Evolutionary conservation across 1,139 yeast species (phyloP).

Genomic region (Hyphopichia fennica): DNA sequence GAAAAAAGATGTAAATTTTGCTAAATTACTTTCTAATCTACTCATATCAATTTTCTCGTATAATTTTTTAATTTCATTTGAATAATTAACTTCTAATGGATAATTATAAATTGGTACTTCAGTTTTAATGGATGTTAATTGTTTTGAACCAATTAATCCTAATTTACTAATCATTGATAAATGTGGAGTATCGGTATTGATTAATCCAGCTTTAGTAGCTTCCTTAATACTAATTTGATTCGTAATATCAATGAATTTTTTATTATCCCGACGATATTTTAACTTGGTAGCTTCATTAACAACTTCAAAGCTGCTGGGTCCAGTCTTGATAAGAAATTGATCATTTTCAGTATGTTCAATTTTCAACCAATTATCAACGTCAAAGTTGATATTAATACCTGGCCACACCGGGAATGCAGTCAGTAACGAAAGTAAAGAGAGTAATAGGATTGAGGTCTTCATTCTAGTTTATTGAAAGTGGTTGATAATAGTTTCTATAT

Average conservation of each 20-base stretch:
- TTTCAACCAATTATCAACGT: neutral
- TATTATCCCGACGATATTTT: conserved; percentile 51
- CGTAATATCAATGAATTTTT: conserved; percentile 73
- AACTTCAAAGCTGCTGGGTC: conserved; percentile 37
- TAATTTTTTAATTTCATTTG: conserved; percentile 40
- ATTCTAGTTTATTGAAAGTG: too few relatives aligned
- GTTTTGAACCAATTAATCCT: conserved; percentile 9
- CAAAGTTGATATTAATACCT: neutral
- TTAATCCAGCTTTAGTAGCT: conserved; percentile 31
- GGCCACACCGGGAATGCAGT: neutral
- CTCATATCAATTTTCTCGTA: conserved; percentile 42
- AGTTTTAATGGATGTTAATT: conserved; percentile 23
- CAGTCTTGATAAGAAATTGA: conserved; percentile 36
- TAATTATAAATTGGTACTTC: conserved; percentile 48
- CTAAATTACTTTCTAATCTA: conserved; percentile 53
- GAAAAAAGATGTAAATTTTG: conserved; percentile 65
- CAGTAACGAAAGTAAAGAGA: neutral
- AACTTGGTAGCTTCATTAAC: conserved; percentile 61
- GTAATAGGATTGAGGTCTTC: neutral
- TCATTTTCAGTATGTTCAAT: conserved; percentile 5
- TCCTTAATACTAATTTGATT: conserved; percentile 37
- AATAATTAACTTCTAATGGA: conserved; percentile 49
- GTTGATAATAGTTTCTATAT: too few relatives aligned
- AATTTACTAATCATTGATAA: neutral
- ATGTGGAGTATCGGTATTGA: conserved; percentile 15